These are phyloP conservation scores for Candida takata DNA, from an alignment of 805 yeast species.

Conservation along the genomic window DNA sequence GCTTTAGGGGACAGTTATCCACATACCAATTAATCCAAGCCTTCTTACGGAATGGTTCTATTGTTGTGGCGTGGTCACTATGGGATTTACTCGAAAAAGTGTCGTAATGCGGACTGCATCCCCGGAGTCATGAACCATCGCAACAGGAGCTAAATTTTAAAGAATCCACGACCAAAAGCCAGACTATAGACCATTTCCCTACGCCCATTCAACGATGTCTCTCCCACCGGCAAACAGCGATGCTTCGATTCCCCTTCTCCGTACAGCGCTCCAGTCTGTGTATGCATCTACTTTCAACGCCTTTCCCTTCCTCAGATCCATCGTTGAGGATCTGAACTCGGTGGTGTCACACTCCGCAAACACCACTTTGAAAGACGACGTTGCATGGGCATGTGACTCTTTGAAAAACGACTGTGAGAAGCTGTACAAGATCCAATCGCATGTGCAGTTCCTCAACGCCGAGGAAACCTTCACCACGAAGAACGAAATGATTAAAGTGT, in stretches of 20 bases:
- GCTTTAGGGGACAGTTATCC: too few species aligned
- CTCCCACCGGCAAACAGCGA: constrained; percentile 13
- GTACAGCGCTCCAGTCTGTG: constrained; percentile 6
- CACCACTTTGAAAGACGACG: constrained; percentile 9
- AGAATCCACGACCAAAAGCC: too few species aligned
- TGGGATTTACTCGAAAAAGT: too few species aligned
- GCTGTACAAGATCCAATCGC: constrained; percentile 8
- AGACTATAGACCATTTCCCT: neutral
- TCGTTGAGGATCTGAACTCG: constrained; percentile 4
- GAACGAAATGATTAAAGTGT: constrained; percentile 13
- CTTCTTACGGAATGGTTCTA: too few species aligned
- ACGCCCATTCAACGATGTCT: constrained; percentile 11
- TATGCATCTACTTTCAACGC: constrained; percentile 12
- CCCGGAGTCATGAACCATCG: too few species aligned
- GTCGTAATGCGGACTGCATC: too few species aligned
- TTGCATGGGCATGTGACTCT: constrained; percentile 15
- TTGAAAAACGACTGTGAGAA: constrained; percentile 9
- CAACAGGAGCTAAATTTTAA: too few species aligned
- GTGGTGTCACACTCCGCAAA: constrained; percentile 2
- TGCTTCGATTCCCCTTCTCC: constrained; percentile 6
- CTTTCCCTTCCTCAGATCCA: constrained; percentile 8
- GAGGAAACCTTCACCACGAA: constrained; percentile 17
- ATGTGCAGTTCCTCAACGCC: constrained; percentile 13
- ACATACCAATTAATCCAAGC: too few species aligned
- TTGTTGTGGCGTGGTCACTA: too few species aligned